Evolutionary conservation across 148 eudicot species (phyloP), one percentile per base, ranked within the genome.

Genomic region (Pouteria glomerata): DNA sequence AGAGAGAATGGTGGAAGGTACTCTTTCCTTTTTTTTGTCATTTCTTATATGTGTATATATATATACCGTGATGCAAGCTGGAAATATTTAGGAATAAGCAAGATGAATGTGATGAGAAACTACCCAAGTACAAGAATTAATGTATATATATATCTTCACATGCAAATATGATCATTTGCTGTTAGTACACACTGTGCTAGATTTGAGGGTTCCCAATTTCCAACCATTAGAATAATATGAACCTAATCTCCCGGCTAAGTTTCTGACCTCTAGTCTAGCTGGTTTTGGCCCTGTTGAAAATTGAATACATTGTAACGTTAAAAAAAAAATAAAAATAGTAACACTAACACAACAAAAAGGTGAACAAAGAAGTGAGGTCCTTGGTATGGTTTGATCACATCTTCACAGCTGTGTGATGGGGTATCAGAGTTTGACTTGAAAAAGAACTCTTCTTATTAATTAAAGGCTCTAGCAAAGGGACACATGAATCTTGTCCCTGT

Each of bases 321-420:
- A 27, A 24, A 2, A n/a, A 4, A 26, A 26, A 4, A 13, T 4
- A 18, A 12, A 2, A 33, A 2, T 26, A 26, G 13, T 39, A 0
- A 0, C n/a, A 11, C 44, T 10, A 8, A 37, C 29, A 8, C 13
- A 21, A 10, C 5, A 21, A 14, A 35, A 63, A 23, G n/a, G 8
- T 44, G 18, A 66, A 65, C 11, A 65, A 66, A 29, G 15, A 66
- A 66, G 55, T 27, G 56, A 41, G 57, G 41, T 48, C 57, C 21
- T 11, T 24, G 24, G 2, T 13, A 24, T 27, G 70, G 39, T 29
- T 45, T 66, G 52, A 65, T 65, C 53, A 44, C 52, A 44, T 65
- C 51, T 12, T 59, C 55, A 65, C 69, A 65, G 69, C 69, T 65
- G 69, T 16, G 37, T 39, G 66, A 24, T 13, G 39, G 34, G 34